Evolutionary conservation across 2,329 filamentous ascomycete genomes (phyloP), one percentile per base, ranked within the genome.

Genomic region (Ophidiomyces ophidiicola): DNA sequence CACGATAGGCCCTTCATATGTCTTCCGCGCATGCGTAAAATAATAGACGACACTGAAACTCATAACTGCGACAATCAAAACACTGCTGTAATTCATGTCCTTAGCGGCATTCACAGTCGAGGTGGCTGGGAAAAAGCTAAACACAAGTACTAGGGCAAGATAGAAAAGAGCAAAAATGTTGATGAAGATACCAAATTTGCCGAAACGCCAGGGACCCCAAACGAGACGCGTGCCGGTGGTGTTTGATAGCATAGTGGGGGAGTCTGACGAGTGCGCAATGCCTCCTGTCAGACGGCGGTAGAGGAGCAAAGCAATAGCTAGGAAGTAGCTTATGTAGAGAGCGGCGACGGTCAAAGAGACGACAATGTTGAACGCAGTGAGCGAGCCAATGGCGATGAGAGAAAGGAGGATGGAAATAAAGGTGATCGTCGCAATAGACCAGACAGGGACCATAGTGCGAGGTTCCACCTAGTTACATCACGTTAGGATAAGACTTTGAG

Each of bases 351-450:
- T 64, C 8, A 74, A 58, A 1, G 68, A 71, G n/a, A 68, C 61
- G 45, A 73, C 64, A 41, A 66, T 68, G 48, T 72, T 68, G 52
- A 73, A 70, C 3, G 69, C 70, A 5, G 63, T 60, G 2, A 60
- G 54, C n/a, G 63, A 70, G 26, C 65, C 69, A 40, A 72, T 64
- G 53, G 68, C 70, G 56, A 72, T 71, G 39, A 70, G 55, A 5
- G 46, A 52, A 10, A 62, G 55, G 6, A 68, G 51, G 6, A 56
- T 49, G 21, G 53, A 52, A 34, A 61, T 53, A n/a, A 50, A 45
- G 3, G 54, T 50, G 10, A 53, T 59, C 12, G 55, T 48, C 11
- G 54, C 43, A 19, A 62, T 52, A 3, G 65, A 51, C 42, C 60
- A 61, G 24, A 66, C 49, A 0, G 66, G 67, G 23, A 69, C 59